Evolutionary conservation across 1,284 basidiomycete genomes (phyloP).

Genomic region (Kalmanozyma brasiliensis): DNA sequence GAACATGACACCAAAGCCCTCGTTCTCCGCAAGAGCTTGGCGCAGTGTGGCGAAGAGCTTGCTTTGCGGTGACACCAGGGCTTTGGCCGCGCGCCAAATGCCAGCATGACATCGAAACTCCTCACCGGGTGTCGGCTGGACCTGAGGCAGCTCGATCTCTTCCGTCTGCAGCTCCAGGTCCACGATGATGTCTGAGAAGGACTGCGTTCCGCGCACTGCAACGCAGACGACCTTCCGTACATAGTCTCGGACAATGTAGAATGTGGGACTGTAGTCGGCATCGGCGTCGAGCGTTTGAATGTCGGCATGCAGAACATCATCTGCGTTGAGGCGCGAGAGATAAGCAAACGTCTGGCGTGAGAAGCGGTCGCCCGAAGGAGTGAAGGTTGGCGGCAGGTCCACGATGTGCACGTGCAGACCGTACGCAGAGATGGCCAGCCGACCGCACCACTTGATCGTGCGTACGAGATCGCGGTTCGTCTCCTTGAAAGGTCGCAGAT

Average conservation of each 20-base stretch:
- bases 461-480: conserved; percentile 48
- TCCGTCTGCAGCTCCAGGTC: conserved; percentile 64
- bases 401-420: conserved; percentile 54
- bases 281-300: conserved; percentile 64
- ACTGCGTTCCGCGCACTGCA: conserved; percentile 64
- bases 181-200: conserved; percentile 66
- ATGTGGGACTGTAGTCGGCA: conserved; percentile 64
- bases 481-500: conserved; percentile 29
- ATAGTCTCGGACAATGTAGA: conserved; percentile 64
- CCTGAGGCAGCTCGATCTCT: conserved; percentile 58
- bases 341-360: conserved; percentile 65
- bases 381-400: conserved; percentile 64
- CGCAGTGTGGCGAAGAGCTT: conserved; percentile 57
- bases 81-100: conserved; percentile 62
- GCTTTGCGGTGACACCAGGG: conserved; percentile 55
- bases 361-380: conserved; percentile 63
- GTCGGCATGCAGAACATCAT: conserved; percentile 66
- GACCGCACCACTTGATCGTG: conserved; percentile 65
- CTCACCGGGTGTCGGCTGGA: conserved; percentile 44
- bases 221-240: conserved; percentile 63
- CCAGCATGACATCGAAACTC: conserved; percentile 63
- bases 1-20: conserved; percentile 63
- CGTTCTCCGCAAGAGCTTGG: conserved; percentile 56
- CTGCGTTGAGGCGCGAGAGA: conserved; percentile 60
- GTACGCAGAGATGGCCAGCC: conserved; percentile 64